Evolutionary conservation across 2,329 filamentous ascomycete species (phyloP).

Genomic region (Mariannaea elegans): DNA sequence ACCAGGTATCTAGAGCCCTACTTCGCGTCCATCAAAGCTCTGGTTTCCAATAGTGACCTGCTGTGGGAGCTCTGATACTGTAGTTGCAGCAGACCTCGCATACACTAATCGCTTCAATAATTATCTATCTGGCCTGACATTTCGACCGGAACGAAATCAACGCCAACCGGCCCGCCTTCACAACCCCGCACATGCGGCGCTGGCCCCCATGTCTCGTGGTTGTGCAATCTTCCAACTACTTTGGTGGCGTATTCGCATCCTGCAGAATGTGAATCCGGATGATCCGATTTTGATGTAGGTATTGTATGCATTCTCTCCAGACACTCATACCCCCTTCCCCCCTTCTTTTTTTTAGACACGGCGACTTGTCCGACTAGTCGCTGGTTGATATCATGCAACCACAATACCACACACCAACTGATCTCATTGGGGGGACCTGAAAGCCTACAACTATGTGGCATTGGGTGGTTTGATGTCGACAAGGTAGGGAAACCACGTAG

Average conservation of each 20-base stretch:
- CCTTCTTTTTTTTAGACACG: background rate
- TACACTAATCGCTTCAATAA: background rate
- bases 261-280: constrained; percentile 2
- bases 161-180: background rate
- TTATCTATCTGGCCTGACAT: background rate
- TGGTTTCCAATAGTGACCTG: background rate
- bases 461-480: background rate
- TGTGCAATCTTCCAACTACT: background rate
- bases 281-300: constrained; percentile 3
- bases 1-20: background rate
- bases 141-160: background rate
- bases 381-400: background rate
- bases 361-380: background rate
- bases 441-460: background rate
- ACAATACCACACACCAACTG: background rate
- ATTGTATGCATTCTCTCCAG: background rate
- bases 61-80: background rate
- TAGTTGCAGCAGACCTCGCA: background rate
- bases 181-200: background rate
- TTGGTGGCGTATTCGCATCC: background rate
- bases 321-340: background rate
- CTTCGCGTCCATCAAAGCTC: background rate
- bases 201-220: background rate
- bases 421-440: background rate
- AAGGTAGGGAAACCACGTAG: background rate